Percentiles rank a stretch among this genome's conserved stretches.
Conservation (phyloP, 1,284 basidiomycete species). For the Puccinia horiana region DNA sequence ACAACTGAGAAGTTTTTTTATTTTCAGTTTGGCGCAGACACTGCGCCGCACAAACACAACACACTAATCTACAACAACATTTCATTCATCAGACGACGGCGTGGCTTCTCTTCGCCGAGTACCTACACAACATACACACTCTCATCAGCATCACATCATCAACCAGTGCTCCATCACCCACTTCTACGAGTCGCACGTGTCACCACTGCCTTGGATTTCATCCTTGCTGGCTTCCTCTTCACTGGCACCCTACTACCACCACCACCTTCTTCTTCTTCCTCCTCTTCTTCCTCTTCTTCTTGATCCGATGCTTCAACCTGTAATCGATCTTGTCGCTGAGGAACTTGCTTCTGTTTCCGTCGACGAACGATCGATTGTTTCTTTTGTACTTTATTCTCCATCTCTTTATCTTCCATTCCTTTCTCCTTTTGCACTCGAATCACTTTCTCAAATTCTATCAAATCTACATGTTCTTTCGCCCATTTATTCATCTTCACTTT, state of each 20-base stretch:
- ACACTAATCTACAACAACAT: not conserved
- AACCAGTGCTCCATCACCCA: no score
- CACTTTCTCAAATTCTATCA: conserved; percentile 45
- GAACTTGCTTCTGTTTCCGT: not conserved
- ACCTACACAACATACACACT: not conserved
- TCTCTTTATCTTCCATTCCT: conserved; percentile 26
- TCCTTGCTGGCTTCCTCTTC: no score
- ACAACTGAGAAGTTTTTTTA: no score
- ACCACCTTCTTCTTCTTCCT: no score
- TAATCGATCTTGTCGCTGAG: not conserved
- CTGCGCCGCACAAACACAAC: no score
- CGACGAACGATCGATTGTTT: conserved; percentile 1
- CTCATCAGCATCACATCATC: no score
- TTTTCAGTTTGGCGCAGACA: no score
- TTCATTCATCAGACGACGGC: conserved; percentile 15
- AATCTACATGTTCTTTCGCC: conserved; percentile 43
- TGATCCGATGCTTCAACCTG: not conserved
- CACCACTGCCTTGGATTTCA: no score
- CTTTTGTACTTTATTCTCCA: conserved; percentile 40
- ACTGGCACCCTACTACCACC: no score
- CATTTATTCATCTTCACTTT: conserved; percentile 46
- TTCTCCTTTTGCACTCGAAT: conserved; percentile 27
- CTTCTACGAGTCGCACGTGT: no score
- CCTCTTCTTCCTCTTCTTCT: not conserved
- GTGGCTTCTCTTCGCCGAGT: conserved; percentile 17